Evolutionary conservation across 306 rosid species (phyloP).

Genomic region (Hippophae gyantsensis): DNA sequence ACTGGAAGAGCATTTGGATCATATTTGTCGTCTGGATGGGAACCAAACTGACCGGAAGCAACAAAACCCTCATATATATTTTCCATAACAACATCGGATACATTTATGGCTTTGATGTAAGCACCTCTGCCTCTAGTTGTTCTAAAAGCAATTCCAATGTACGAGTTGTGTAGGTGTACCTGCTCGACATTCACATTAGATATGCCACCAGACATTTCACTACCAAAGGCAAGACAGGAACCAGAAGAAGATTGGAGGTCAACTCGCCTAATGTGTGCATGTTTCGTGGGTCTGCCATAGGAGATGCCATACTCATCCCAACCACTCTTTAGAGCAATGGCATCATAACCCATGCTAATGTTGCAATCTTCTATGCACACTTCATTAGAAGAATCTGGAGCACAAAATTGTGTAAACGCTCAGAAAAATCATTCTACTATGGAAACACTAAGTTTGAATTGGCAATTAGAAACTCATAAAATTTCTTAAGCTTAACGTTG

Average conservation of each 20-base stretch:
- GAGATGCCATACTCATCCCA: constrained; percentile 63
- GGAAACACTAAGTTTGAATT: no score
- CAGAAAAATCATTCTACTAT: not conserved
- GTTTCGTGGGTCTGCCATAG: constrained; percentile 38
- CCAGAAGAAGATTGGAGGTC: constrained; percentile 38
- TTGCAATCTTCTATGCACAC: constrained; percentile 55
- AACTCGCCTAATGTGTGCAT: constrained; percentile 37
- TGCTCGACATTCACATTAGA: constrained; percentile 28
- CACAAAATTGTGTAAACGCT: not conserved
- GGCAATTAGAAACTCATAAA: no score
- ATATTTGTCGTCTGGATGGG: constrained; percentile 53
- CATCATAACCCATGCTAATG: constrained; percentile 50
- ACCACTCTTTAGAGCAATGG: constrained; percentile 57
- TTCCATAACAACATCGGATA: constrained; percentile 30
- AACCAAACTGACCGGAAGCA: constrained; percentile 33
- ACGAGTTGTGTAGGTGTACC: constrained; percentile 31
- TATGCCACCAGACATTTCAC: constrained; percentile 70
- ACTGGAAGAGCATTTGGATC: constrained; percentile 45
- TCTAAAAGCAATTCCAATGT: constrained; percentile 38
- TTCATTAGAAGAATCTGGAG: constrained; percentile 47
- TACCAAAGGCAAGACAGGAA: constrained; percentile 48
- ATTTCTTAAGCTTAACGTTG: no score
- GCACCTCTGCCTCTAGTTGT: constrained; percentile 60
- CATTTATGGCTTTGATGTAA: constrained; percentile 31
- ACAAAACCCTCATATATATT: constrained; percentile 31